Evolutionary conservation across 2,329 filamentous ascomycete species (phyloP).

Genomic region (Drechslerella dactyloides): DNA sequence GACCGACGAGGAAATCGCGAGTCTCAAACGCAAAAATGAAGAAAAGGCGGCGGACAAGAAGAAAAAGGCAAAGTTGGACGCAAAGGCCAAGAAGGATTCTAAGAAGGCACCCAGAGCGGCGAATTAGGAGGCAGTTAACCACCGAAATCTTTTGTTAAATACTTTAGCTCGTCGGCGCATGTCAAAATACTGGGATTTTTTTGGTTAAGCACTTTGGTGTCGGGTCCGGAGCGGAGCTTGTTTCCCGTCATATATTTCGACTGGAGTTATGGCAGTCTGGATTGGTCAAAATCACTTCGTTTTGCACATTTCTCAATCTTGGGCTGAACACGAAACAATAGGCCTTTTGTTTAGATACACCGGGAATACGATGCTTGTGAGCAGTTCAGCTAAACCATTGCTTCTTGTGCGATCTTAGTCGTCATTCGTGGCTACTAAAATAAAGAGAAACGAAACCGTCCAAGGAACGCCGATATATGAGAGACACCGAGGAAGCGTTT

Average conservation of each 20-base stretch:
- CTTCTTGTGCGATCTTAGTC: constrained; percentile 5
- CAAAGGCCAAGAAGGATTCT: constrained; percentile 90
- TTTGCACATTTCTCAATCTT: too few species aligned
- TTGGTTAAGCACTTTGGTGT: background rate
- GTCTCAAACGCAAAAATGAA: constrained; percentile 88
- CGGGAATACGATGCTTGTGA: too few species aligned
- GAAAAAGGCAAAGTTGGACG: constrained; percentile 92
- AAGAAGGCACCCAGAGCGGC: constrained; percentile 80
- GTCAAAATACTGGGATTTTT: background rate
- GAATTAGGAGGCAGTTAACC: constrained; percentile 57
- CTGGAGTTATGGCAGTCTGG: background rate
- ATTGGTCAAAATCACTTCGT: too few species aligned
- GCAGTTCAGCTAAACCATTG: background rate
- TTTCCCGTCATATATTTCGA: background rate
- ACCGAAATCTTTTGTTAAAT: background rate
- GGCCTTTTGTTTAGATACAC: too few species aligned
- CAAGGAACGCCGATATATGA: constrained; percentile 27
- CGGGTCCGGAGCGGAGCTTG: background rate
- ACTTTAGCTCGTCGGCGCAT: background rate
- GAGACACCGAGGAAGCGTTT: background rate
- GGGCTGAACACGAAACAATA: too few species aligned
- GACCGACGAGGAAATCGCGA: constrained; percentile 82
- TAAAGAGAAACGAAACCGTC: constrained; percentile 23
- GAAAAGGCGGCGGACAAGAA: constrained; percentile 90
- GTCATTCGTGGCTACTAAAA: constrained; percentile 37